Evolutionary conservation across 2,329 filamentous ascomycete genomes (phyloP), one percentile per base, ranked within the genome.

Genomic region (Penicillium sp.): DNA sequence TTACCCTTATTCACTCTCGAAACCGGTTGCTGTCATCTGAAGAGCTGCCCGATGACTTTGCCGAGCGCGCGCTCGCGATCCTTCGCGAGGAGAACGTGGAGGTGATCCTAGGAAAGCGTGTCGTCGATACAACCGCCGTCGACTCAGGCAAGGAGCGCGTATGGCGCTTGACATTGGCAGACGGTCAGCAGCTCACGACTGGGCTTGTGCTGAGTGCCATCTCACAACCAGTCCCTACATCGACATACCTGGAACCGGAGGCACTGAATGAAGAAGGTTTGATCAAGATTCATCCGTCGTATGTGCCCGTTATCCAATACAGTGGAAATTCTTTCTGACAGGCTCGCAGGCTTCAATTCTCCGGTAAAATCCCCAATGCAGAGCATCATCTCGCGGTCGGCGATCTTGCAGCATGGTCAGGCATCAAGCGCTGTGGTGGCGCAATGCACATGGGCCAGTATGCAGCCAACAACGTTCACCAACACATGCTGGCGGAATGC

Each of bases 361-460:
- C 79, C 1, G 65, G 75, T 1, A 75, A 75, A 0, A 77, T 84
- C 0, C 79, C 86, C 4, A 88, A 90, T 61, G 74, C 83, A 13
- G 75, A 78, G 0, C 73, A 75, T 27, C 90, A 93, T 71, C 89
- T 88, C 66, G 89, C 86, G 13, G 80, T 85, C 24, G 90, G 90
- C 16, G 90, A 93, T 68, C 77, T 90, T 16, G 83, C 82, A 31
- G 77, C 79, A 48, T 93, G 90, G 90, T 83, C 87, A 0, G 90
- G 89, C 44, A 91, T 93, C 76, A 93, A 91, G 78, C 87, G 90
- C 45, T 90, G 87, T 65, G 90, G 90, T 24, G 84, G 81, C 16
- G 90, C 90, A 33, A 90, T 93, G 82, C 84, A 89, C 68, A 86
- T 87, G 79, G 90, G 89, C 37, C 84, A 87, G 66, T 80, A 82